These are phyloP conservation scores for Microcyclospora pomicola DNA, from an alignment of 2,329 filamentous ascomycete genomes.

Conservation along the genomic window DNA sequence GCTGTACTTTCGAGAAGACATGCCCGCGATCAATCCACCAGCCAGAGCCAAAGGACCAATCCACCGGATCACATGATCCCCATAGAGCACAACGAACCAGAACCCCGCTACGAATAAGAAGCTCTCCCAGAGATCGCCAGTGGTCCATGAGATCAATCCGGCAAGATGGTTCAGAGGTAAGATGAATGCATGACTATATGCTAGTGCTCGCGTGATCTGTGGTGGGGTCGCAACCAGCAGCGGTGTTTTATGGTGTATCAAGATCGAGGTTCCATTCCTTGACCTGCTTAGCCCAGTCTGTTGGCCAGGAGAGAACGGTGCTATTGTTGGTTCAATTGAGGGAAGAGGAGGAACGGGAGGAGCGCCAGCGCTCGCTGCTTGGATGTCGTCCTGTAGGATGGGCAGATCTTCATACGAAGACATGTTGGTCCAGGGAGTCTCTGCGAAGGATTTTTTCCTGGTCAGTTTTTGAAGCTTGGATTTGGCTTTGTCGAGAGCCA, in stretches of 20 bases:
- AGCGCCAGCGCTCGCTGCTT: slow-evolving; percentile 1
- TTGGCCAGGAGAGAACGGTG: slow-evolving; percentile 78
- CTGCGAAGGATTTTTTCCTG: slow-evolving; percentile 8
- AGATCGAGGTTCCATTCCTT: slow-evolving; percentile 37
- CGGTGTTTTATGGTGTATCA: slow-evolving; percentile 94
- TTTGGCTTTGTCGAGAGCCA: background rate
- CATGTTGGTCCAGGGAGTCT: slow-evolving; percentile 40
- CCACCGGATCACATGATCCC: slow-evolving; percentile 65
- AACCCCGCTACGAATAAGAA: slow-evolving; percentile 76
- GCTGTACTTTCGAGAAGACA: slow-evolving; percentile 84
- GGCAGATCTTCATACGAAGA: slow-evolving; percentile 21
- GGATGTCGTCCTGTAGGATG: too few species aligned
- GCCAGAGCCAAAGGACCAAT: slow-evolving; percentile 77
- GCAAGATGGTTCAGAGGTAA: slow-evolving; percentile 74
- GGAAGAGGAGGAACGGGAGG: slow-evolving; percentile 25
- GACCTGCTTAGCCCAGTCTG: slow-evolving; percentile 30
- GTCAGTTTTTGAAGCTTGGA: slow-evolving; percentile 8
- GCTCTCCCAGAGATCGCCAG: slow-evolving; percentile 89
- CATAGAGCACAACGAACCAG: slow-evolving; percentile 78
- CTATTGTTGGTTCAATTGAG: slow-evolving; percentile 55
- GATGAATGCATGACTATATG: slow-evolving; percentile 91
- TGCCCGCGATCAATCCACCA: slow-evolving; percentile 65
- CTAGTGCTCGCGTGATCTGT: slow-evolving; percentile 82
- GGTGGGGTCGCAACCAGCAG: slow-evolving; percentile 85
- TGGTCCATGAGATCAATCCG: slow-evolving; percentile 86